phyloP scores from a whole-genome alignment of 1,284 basidiomycete genomes.

The Rhodotorula sp. region DNA sequence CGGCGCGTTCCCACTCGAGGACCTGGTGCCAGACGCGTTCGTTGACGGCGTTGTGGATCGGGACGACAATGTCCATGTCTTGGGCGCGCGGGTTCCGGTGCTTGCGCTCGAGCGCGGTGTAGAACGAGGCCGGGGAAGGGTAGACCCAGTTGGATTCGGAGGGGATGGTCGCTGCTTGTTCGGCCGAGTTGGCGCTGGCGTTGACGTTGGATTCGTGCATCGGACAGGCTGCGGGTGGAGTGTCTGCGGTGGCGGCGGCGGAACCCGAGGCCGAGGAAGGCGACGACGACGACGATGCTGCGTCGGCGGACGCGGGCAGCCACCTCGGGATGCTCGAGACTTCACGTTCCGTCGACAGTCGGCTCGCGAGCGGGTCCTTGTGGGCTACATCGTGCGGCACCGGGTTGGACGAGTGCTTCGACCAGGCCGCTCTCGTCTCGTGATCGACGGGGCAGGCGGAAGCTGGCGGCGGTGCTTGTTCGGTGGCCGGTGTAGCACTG shows the following conservation, averaged over 20 bases:
- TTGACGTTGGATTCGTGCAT: constrained; percentile 22
- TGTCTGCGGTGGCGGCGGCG: constrained; percentile 1
- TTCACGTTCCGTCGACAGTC: constrained; percentile 61
- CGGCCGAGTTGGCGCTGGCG: constrained; percentile 11
- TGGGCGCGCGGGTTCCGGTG: constrained; percentile 69
- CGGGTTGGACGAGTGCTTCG: constrained; percentile 35
- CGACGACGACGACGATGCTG: not conserved
- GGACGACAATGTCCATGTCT: constrained; percentile 95
- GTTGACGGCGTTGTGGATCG: constrained; percentile 99
- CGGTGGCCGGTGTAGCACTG: not conserved
- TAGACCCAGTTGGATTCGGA: constrained; percentile 85
- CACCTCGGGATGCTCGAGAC: constrained; percentile 82
- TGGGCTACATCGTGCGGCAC: constrained; percentile 30
- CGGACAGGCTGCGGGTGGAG: constrained; percentile 28
- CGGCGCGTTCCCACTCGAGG: constrained; percentile 79
- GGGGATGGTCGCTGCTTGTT: constrained; percentile 45
- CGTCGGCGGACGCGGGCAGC: constrained; percentile 15
- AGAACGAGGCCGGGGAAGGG: constrained; percentile 97
- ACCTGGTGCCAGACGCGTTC: constrained; percentile 93
- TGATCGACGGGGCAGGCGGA: constrained; percentile 49
- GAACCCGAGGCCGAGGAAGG: constrained; percentile 17
- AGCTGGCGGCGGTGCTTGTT: not conserved
- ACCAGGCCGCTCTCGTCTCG: constrained; percentile 51
- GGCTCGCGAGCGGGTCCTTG: constrained; percentile 54
- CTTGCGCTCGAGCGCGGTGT: constrained; percentile 90